Percentiles rank a stretch among this genome's conserved stretches.
These are phyloP conservation scores for Phalaenopsis equestris DNA, from an alignment of 106 monocot species.

Conservation along the genomic window DNA sequence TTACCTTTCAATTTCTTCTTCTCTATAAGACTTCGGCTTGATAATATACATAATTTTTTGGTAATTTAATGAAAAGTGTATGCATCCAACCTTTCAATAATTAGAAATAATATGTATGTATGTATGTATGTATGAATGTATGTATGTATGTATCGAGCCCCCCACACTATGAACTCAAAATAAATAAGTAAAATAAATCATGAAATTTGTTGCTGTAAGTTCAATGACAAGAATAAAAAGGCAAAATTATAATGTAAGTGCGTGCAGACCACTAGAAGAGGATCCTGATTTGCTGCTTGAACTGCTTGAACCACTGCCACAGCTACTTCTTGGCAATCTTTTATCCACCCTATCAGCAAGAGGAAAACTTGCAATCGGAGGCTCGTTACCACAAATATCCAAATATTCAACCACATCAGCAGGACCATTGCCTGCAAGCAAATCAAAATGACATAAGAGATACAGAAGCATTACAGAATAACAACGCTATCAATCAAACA, in stretches of 20 bases:
- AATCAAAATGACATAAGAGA: background rate
- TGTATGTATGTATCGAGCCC: no score
- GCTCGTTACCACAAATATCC: conserved; percentile 70
- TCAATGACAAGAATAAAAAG: background rate
- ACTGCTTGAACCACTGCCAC: conserved; percentile 60
- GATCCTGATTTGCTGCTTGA: conserved; percentile 69
- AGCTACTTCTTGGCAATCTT: conserved; percentile 31
- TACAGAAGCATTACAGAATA: background rate
- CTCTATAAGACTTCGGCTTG: no score
- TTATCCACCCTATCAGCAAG: conserved; percentile 65
- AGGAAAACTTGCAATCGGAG: conserved; percentile 54
- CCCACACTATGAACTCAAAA: background rate
- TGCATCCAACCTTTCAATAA: no score
- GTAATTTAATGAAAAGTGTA: no score
- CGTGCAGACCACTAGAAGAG: conserved; percentile 77
- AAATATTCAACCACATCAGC: conserved; percentile 57
- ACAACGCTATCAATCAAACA: conserved; percentile 1
- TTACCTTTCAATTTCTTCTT: no score
- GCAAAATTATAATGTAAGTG: background rate
- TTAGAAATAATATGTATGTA: no score
- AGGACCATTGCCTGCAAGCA: conserved; percentile 48
- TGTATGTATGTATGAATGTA: no score
- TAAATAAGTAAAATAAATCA: background rate
- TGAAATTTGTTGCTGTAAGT: background rate
- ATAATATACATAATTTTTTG: no score